A percentile compares a stretch with the other conserved stretches of the same genome.
Conservation (phyloP, 1,139 yeast genomes). For the Magnusiomyces sp. region DNA sequence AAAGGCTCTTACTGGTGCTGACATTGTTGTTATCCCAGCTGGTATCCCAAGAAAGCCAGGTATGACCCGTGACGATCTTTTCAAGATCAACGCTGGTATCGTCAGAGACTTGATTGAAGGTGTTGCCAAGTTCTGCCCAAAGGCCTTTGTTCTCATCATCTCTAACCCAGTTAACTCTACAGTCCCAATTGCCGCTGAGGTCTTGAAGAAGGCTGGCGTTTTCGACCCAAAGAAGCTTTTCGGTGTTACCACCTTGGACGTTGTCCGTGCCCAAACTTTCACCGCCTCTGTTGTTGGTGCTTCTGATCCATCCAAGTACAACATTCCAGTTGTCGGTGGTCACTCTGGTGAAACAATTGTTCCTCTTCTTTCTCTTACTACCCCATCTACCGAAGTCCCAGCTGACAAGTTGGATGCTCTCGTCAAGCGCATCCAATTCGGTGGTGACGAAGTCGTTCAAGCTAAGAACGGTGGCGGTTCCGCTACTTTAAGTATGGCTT, state of each 20-base stretch:
- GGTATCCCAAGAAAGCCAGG: slow-evolving; percentile 98
- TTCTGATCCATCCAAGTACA: slow-evolving; percentile 47
- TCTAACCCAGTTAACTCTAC: slow-evolving; percentile 96
- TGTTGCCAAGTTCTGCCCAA: slow-evolving; percentile 64
- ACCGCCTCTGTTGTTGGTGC: slow-evolving; percentile 45
- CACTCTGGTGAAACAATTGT: slow-evolving; percentile 92
- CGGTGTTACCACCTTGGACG: slow-evolving; percentile 90
- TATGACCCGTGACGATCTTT: slow-evolving; percentile 94
- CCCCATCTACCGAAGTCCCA: slow-evolving; percentile 40
- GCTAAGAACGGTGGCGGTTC: slow-evolving; percentile 95
- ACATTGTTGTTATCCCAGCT: slow-evolving; percentile 84
- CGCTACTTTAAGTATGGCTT: slow-evolving; percentile 94
- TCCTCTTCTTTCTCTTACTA: slow-evolving; percentile 64
- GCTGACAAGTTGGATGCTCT: slow-evolving; percentile 55
- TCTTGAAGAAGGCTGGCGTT: slow-evolving; percentile 62
- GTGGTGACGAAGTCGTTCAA: slow-evolving; percentile 94
- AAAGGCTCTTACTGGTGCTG: slow-evolving; percentile 59
- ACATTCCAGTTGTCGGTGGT: slow-evolving; percentile 87
- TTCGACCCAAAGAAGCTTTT: slow-evolving; percentile 75
- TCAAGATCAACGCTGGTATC: slow-evolving; percentile 87
- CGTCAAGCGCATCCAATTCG: slow-evolving; percentile 85
- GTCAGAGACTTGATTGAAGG: slow-evolving; percentile 76
- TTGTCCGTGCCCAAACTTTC: slow-evolving; percentile 83
- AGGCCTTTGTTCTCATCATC: slow-evolving; percentile 69
- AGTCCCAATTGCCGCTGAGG: slow-evolving; percentile 87